Evolutionary conservation across 2,329 filamentous ascomycete species (phyloP), one percentile per base, ranked within the genome.

Genomic region (Penicillium oxalicum): DNA sequence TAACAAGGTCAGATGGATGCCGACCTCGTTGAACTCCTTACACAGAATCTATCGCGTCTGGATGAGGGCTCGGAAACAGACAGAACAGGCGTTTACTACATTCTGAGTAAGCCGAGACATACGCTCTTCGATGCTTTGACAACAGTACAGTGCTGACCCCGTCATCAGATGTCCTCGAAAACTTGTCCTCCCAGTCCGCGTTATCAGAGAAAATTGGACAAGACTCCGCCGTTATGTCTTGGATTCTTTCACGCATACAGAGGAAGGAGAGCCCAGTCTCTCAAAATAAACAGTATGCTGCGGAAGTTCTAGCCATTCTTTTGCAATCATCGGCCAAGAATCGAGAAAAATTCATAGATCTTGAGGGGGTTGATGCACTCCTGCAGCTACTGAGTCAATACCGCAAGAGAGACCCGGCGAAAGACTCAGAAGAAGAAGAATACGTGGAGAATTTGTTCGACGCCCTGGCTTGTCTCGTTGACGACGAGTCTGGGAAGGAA

Each of bases 381-480:
- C 82, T 98, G 11, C 89, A 94, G 69, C 77, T 95, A 0, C 79
- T 94, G 0, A 88, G 91, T 1, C 75, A 84, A 1, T 98, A 97
- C 70, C 83, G 93, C 48, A 87, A 86, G 71, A 80, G 84, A 42
- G 91, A 98, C 63, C 93, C 93, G 0, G 80, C 83, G 42, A 91
- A 87, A 62, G 88, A 90, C 50, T 83, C 85, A 29, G 85, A 93
- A 44, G 93, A 97, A 67, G 91, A 95, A 64, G 93, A 98, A 71
- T 96, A 88, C 65, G 87, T 94, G 64, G 89, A 95, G 69, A 95
- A 98, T 57, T 65, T 96, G 0, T 98, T 98, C 66, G 91, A 95
- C 62, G 82, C 84, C 1, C 66, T 97, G 13, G 87, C 88, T 0
- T 94, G 87, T 58, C 72, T 95, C 1, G 86, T 85, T 0, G 87